Evolutionary conservation across 2,329 filamentous ascomycete genomes (phyloP), one percentile per base, ranked within the genome.

Genomic region (Alternaria brassicicola): DNA sequence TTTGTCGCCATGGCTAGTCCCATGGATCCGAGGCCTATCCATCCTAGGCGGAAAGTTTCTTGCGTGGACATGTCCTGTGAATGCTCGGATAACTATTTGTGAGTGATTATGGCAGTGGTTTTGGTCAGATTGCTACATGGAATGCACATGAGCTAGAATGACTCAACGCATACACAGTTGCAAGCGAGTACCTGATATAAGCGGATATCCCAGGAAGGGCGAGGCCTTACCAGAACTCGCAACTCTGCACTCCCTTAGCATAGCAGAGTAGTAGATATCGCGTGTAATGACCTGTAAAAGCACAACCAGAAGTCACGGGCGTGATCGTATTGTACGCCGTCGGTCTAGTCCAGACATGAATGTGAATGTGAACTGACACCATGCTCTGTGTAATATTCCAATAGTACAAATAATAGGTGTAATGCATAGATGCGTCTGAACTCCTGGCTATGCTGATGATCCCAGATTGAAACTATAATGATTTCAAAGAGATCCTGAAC

Each of bases 11-110:
- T 85, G 19, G 68, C 70, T 6, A 75, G 70, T 1, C 83, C 83
- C 82, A 85, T 85, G 1, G 81, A 84, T 1, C 83, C 82, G 0
- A 85, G 77, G 4, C 83, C 83, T 10, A 70, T 67, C 66, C 65
- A 72, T 59, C 64, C 60, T 57, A 69, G n/a, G 1, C 47, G 57
- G 19, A 54, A 31, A 15, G 38, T 5, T 9, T 49, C 31, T 28
- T 47, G 21, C 9, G 45, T 52, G 10, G 50, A 33, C 66, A 68
- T 67, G 3, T 54, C 52, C 26, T 15, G 1, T 30, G 7, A 6
- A 13, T 46, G 17, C 23, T 19, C 2, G 6, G 4, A 6, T 0
- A 3, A 7, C 17, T 21, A 1, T 23, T 17, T n/a, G 15, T 8
- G 6, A 10, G 28, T 2, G 43, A 2, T 31, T 19, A 28, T 15